phyloP scores from a whole-genome alignment of 176 grass and related monocot genomes.

The Avena sativa region DNA sequence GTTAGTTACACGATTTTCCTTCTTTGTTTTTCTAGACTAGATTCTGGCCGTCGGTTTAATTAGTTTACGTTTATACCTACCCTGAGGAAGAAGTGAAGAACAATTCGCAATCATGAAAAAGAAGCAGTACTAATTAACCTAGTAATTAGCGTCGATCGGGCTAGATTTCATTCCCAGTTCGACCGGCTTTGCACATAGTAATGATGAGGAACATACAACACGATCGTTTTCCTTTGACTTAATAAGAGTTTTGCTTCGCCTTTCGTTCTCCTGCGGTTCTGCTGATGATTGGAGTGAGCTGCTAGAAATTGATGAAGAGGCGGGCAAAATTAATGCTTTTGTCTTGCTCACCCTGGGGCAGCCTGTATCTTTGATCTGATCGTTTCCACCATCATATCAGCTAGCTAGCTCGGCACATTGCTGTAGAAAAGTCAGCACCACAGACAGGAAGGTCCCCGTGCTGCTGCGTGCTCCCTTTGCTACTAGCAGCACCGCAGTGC shows the following conservation, averaged over 20 bases:
- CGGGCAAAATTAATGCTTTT: background rate
- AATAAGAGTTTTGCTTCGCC: background rate
- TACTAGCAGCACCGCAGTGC: background rate
- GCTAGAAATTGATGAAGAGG: too few species aligned
- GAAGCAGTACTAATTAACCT: too few species aligned
- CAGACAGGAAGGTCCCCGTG: background rate
- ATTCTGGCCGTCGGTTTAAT: background rate
- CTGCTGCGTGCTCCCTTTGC: background rate
- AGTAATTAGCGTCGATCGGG: background rate
- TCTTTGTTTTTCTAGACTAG: background rate
- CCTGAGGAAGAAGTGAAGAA: background rate
- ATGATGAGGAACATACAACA: too few species aligned
- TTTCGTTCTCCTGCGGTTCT: too few species aligned
- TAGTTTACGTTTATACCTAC: background rate
- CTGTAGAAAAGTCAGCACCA: background rate
- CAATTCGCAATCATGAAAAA: slow-evolving; percentile 2
- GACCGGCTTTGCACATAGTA: too few species aligned
- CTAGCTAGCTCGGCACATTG: background rate
- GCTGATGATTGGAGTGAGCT: too few species aligned
- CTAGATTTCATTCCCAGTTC: background rate
- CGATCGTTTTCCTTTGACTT: too few species aligned
- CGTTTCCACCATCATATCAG: background rate
- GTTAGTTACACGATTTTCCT: background rate
- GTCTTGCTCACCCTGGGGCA: background rate
- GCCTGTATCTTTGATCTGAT: too few species aligned